Percentiles rank a stretch among this genome's conserved stretches.
phyloP scores from a whole-genome alignment of 2,329 filamentous ascomycete genomes.

The Tolypocladium inflatum region DNA sequence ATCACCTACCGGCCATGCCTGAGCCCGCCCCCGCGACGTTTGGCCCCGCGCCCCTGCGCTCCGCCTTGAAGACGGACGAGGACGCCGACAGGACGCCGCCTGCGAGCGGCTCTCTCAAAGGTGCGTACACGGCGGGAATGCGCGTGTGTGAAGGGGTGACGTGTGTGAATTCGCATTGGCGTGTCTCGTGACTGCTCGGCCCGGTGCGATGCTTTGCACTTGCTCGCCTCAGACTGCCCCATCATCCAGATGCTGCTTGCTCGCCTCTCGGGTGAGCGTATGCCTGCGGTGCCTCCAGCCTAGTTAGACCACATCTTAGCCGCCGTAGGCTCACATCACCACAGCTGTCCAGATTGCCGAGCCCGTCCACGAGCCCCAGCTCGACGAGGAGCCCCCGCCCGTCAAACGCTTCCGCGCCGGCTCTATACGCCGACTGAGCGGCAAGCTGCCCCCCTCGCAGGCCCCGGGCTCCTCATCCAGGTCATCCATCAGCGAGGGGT shows the following conservation, averaged over 20 bases:
- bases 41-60: constrained; percentile 24
- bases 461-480: constrained; percentile 29
- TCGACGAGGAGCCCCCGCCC: constrained; percentile 21
- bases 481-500: constrained; percentile 30
- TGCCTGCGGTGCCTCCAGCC: too few species aligned
- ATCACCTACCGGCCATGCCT: constrained; percentile 12
- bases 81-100: constrained; percentile 27
- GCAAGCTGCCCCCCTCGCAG: constrained; percentile 15
- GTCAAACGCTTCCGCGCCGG: constrained; percentile 22
- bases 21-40: constrained; percentile 10
- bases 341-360: constrained; percentile 50
- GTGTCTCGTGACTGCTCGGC: constrained; percentile 1
- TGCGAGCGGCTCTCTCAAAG: constrained; percentile 30
- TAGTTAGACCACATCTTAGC: neutral
- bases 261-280: neutral
- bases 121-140: constrained; percentile 14
- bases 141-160: neutral
- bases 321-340: constrained; percentile 12
- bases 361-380: constrained; percentile 25
- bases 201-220: neutral
- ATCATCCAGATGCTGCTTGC: neutral
- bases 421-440: constrained; percentile 23
- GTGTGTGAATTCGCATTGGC: neutral
- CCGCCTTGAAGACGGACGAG: constrained; percentile 34
- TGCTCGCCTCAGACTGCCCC: neutral